Percentiles rank a stretch among this genome's conserved stretches.
Conservation (phyloP, 2,329 filamentous ascomycete species). For the Hirsutella rhossiliensis region DNA sequence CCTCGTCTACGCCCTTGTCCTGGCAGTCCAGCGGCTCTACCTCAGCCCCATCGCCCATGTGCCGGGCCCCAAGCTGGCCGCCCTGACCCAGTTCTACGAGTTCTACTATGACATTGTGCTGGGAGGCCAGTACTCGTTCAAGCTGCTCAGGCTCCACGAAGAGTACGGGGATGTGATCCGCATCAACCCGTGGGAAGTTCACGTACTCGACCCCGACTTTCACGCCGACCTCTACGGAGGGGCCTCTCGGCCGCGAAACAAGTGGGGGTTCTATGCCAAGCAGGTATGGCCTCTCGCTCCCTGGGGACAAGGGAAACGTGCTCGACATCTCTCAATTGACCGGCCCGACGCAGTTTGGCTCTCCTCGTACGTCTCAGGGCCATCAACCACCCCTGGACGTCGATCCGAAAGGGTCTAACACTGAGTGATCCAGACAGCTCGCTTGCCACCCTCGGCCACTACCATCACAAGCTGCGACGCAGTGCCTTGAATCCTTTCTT, state of each 20-base stretch:
- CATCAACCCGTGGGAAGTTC: constrained; percentile 27
- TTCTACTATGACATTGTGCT: constrained; percentile 30
- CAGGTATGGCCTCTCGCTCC: constrained; percentile 12
- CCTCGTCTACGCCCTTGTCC: constrained; percentile 15
- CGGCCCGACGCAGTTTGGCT: constrained; percentile 15
- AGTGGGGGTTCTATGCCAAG: constrained; percentile 22
- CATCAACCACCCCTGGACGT: no score
- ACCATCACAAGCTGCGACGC: constrained; percentile 20
- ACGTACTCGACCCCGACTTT: constrained; percentile 25
- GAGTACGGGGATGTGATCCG: constrained; percentile 28
- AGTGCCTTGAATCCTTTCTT: constrained; percentile 24
- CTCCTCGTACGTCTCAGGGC: constrained; percentile 14
- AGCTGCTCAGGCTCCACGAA: constrained; percentile 28
- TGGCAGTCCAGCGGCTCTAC: constrained; percentile 20
- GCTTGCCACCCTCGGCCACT: constrained; percentile 22
- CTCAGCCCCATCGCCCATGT: constrained; percentile 25
- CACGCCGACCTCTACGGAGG: constrained; percentile 25
- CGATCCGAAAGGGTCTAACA: no score
- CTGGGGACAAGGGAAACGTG: constrained; percentile 2
- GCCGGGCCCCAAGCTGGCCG: constrained; percentile 26
- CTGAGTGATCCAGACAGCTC: constrained; percentile 15
- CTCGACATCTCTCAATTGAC: neutral
- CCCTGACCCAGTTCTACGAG: constrained; percentile 26
- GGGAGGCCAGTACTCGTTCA: constrained; percentile 28
- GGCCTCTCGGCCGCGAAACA: constrained; percentile 16